Evolutionary conservation across 768 basidiomycete species (phyloP).

Genomic region (Boletus rufocinnamomeus): DNA sequence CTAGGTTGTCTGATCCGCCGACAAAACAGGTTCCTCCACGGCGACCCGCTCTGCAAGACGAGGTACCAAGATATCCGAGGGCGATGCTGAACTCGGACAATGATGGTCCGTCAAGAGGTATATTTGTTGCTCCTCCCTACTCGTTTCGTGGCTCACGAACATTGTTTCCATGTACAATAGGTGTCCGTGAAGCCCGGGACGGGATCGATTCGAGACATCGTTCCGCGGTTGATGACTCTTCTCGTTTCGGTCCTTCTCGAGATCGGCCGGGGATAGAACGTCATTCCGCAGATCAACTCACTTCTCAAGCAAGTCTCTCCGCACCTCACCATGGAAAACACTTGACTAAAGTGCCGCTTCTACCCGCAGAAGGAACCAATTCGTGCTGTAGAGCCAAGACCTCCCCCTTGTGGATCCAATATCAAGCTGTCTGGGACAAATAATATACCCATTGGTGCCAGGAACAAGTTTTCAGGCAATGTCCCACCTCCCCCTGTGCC

Average conservation of each 20-base stretch:
- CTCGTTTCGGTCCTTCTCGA: constrained; percentile 20
- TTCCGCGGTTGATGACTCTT: constrained; percentile 10
- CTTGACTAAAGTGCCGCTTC: neutral
- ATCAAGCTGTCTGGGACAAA: constrained; percentile 36
- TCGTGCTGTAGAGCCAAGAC: constrained; percentile 18
- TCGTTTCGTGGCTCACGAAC: neutral
- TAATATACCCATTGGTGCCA: constrained; percentile 33
- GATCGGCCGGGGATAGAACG: constrained; percentile 26
- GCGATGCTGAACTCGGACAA: constrained; percentile 37
- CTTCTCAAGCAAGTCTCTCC: constrained; percentile 21
- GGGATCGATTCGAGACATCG: constrained; percentile 23
- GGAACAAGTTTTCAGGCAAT: constrained; percentile 27
- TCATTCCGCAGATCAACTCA: constrained; percentile 17
- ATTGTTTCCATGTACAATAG: neutral
- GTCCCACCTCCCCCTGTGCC: neutral
- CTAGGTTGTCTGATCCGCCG: constrained; percentile 24
- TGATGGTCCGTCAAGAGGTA: constrained; percentile 22
- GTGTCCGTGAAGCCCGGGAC: constrained; percentile 25
- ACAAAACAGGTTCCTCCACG: constrained; percentile 17
- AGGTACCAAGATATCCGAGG: constrained; percentile 37
- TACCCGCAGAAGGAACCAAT: constrained; percentile 23
- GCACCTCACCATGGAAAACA: neutral
- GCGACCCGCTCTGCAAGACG: constrained; percentile 28
- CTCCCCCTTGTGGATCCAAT: constrained; percentile 17
- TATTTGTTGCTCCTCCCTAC: neutral